Evolutionary conservation across 2,329 filamentous ascomycete genomes (phyloP).

Genomic region (Exophiala calicioides): DNA sequence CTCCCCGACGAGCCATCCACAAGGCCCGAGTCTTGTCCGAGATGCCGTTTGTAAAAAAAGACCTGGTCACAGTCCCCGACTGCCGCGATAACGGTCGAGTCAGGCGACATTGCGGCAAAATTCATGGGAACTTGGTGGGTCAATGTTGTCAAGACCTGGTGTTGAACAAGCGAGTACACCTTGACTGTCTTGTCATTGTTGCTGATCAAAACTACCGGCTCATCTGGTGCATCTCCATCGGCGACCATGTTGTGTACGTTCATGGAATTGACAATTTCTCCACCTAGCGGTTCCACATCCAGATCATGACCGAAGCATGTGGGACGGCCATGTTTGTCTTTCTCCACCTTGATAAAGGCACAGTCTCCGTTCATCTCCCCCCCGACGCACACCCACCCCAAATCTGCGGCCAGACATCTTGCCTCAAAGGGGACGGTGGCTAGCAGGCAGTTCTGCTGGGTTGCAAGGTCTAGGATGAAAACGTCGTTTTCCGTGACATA

Average conservation of each 20-base stretch:
- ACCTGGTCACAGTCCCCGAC: slow-evolving; percentile 85
- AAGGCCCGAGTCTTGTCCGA: slow-evolving; percentile 30
- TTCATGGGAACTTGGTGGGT: slow-evolving; percentile 85
- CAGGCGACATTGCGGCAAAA: slow-evolving; percentile 87
- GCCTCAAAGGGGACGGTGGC: slow-evolving; percentile 70
- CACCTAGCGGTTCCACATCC: slow-evolving; percentile 55
- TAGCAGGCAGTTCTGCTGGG: slow-evolving; percentile 67
- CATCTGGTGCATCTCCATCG: slow-evolving; percentile 49
- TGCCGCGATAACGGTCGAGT: slow-evolving; percentile 76
- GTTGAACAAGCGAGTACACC: slow-evolving; percentile 73
- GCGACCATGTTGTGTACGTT: slow-evolving; percentile 60
- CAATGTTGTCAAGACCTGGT: slow-evolving; percentile 68
- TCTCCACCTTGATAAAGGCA: slow-evolving; percentile 68
- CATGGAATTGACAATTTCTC: slow-evolving; percentile 67
- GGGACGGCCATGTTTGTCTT: slow-evolving; percentile 41
- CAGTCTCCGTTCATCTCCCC: slow-evolving; percentile 84
- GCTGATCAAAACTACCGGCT: slow-evolving; percentile 64
- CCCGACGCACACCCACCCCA: slow-evolving; percentile 88
- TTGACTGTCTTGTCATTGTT: slow-evolving; percentile 93
- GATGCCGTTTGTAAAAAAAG: slow-evolving; percentile 70
- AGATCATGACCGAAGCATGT: slow-evolving; percentile 39
- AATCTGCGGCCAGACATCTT: slow-evolving; percentile 82
- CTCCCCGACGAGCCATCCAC: slow-evolving; percentile 30
- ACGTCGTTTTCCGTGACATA: slow-evolving; percentile 79
- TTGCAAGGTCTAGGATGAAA: slow-evolving; percentile 68